Conservation (phyloP, 2,329 filamentous ascomycete genomes). For the Myriosclerotinia scirpicola region DNA sequence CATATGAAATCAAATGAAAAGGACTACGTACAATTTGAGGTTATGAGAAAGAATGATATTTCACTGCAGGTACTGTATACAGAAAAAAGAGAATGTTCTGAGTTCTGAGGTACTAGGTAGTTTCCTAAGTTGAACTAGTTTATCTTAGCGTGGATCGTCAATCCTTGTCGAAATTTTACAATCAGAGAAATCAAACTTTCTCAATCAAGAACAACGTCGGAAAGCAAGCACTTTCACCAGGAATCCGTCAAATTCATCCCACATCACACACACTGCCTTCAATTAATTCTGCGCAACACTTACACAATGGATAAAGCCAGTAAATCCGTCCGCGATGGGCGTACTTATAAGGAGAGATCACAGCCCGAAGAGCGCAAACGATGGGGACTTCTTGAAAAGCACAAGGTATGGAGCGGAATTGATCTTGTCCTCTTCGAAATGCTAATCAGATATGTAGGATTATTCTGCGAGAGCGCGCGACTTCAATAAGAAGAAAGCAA, state of each 20-base stretch:
- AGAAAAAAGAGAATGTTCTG: constrained; percentile 23
- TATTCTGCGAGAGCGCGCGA: constrained; percentile 65
- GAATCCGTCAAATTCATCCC: not conserved
- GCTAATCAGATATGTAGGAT: constrained; percentile 47
- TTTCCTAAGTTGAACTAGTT: constrained; percentile 20
- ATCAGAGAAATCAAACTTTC: constrained; percentile 10
- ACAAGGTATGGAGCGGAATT: constrained; percentile 61
- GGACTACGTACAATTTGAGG: constrained; percentile 9
- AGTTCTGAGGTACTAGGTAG: constrained; percentile 18
- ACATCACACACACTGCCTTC: constrained; percentile 51
- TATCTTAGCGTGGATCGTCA: constrained; percentile 10
- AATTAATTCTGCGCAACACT: constrained; percentile 54
- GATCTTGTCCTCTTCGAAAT: not conserved
- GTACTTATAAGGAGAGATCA: constrained; percentile 85
- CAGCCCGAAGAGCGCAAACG: constrained; percentile 81
- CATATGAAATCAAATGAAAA: constrained; percentile 27
- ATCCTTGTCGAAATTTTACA: constrained; percentile 19
- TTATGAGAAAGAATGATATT: not conserved
- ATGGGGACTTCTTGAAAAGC: constrained; percentile 92
- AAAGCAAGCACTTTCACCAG: constrained; percentile 2
- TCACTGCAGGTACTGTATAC: not conserved
- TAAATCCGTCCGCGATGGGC: constrained; percentile 46
- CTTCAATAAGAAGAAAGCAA: constrained; percentile 63
- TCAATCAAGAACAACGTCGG: constrained; percentile 7
- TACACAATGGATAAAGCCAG: constrained; percentile 24